Percentiles rank a stretch among this genome's conserved stretches.
These are phyloP conservation scores for Diaporthe velutina DNA, from an alignment of 2,329 filamentous ascomycete genomes.

Conservation along the genomic window DNA sequence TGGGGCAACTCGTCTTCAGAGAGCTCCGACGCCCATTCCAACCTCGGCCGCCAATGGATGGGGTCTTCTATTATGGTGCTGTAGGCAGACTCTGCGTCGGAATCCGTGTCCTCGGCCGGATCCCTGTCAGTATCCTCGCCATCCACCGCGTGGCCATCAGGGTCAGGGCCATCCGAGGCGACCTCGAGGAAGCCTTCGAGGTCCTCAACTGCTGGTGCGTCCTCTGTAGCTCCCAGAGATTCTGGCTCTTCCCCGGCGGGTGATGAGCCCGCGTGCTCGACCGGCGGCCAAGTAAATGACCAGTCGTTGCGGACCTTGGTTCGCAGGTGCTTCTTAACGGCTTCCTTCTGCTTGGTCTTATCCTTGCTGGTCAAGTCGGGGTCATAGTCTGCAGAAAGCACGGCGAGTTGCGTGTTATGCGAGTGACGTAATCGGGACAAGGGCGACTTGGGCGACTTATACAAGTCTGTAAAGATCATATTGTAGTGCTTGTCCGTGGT, in stretches of 20 bases:
- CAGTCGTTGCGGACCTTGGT: slow-evolving; percentile 71
- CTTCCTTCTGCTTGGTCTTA: slow-evolving; percentile 73
- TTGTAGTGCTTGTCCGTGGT: slow-evolving; percentile 40
- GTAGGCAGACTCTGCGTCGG: slow-evolving; percentile 65
- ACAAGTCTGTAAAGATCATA: slow-evolving; percentile 72
- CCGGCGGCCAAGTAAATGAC: slow-evolving; percentile 69
- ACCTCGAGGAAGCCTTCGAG: slow-evolving; percentile 36
- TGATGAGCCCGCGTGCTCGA: slow-evolving; percentile 16
- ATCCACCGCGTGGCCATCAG: slow-evolving; percentile 8
- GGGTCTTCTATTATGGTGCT: slow-evolving; percentile 69
- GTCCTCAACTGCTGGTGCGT: slow-evolving; percentile 8
- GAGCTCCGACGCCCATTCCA: slow-evolving; percentile 70
- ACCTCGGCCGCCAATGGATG: slow-evolving; percentile 61
- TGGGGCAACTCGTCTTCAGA: slow-evolving; percentile 60
- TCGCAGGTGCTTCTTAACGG: slow-evolving; percentile 67
- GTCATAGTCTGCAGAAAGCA: slow-evolving; percentile 62
- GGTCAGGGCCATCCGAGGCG: slow-evolving; percentile 27
- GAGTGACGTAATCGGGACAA: slow-evolving; percentile 64
- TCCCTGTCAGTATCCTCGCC: slow-evolving; percentile 52
- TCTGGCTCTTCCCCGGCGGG: background rate
- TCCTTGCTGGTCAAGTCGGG: slow-evolving; percentile 73
- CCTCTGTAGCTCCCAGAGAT: slow-evolving; percentile 2
- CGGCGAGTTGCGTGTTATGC: slow-evolving; percentile 49
- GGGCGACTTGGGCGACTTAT: slow-evolving; percentile 67
- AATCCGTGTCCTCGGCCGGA: slow-evolving; percentile 54